Base-by-base conservation (phyloP, 2,329 filamentous ascomycete species). In the Botryotinia calthae region DNA sequence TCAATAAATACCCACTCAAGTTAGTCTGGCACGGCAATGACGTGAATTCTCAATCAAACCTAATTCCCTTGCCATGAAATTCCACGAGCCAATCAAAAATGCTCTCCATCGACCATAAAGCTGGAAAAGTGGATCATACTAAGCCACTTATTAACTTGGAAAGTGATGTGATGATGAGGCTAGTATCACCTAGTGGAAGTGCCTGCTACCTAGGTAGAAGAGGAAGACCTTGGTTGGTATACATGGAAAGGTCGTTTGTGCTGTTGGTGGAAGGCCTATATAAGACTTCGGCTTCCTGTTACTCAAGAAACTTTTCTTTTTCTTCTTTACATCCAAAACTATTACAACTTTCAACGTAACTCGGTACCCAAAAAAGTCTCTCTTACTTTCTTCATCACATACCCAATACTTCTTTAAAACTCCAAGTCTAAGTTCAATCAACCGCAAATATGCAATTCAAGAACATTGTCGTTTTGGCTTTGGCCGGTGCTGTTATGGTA, bases 381-480 rank as follows among this genome's bases (percentile, higher is more conserved):
- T 28, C 10, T 63, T 20, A 5, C 25, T 63, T 44, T 44, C 37
- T 37, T 63, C 61, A 44, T 28, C 31, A 28, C n/a, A 28, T 56
- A 37, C 22, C 44, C 12, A 25, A 63, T 22, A 65, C 63, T 40
- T 51, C 31, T 37, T 9, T 25, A 18, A 25, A 18, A 37, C 46
- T 25, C n/a, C 58, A 61, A 61, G 12, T 61, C 25, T 25, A 40
- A 22, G 46, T 37, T 16, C 25, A n/a, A 10, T 40, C 63, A 34
- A 66, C 62, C 70, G 62, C 70, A 67, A 72, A 74, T n/a, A 79
- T 79, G 78, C 78, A 79, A 75, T 76, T 79, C 75, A 79, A 78
- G 73, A 78, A 77, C 72, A 18, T 76, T 46, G 25, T 76, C 72
- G 65, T 79, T 64, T 72, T 79, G 74, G 77, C 78, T 74, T 71